phyloP scores from a whole-genome alignment of 805 yeast species.

The Helenozyma baotianmanensis region DNA sequence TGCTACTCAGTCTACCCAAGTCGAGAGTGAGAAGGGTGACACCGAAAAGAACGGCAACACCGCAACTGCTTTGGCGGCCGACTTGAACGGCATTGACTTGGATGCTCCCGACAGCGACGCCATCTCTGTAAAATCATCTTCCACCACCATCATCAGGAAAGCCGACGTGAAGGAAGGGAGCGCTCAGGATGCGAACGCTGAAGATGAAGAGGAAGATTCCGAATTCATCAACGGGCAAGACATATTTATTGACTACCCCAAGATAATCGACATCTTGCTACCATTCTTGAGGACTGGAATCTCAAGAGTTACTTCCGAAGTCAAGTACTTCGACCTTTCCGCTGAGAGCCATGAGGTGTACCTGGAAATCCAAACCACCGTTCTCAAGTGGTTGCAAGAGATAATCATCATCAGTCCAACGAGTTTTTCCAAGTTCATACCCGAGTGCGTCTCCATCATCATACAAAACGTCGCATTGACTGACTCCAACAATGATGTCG shows the following conservation, averaged over 20 bases:
- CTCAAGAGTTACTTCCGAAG: slow-evolving; percentile 42
- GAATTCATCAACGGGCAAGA: slow-evolving; percentile 55
- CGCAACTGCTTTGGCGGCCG: too few relatives aligned
- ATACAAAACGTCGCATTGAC: slow-evolving; percentile 39
- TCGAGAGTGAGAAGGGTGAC: too few relatives aligned
- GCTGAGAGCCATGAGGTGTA: slow-evolving; percentile 36
- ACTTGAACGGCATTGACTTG: too few relatives aligned
- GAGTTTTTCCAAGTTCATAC: slow-evolving; percentile 68
- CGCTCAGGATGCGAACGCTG: slow-evolving; percentile 3
- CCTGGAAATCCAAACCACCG: slow-evolving; percentile 68
- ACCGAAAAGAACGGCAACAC: too few relatives aligned
- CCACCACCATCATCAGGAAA: slow-evolving; percentile 22
- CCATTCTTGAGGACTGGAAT: slow-evolving; percentile 56
- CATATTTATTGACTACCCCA: slow-evolving; percentile 72
- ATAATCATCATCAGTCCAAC: slow-evolving; percentile 69
- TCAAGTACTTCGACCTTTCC: slow-evolving; percentile 21
- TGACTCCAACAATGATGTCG: slow-evolving; percentile 34
- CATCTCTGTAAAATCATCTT: slow-evolving; percentile 22
- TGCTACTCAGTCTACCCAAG: too few relatives aligned
- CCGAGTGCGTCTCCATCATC: slow-evolving; percentile 67
- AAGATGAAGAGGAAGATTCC: slow-evolving; percentile 21
- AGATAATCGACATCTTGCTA: slow-evolving; percentile 75
- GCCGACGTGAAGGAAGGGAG: slow-evolving; percentile 1
- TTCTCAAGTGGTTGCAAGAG: slow-evolving; percentile 76
- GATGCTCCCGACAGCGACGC: slow-evolving; percentile 1